These are phyloP conservation scores for Podaxis sp. DNA, from an alignment of 768 basidiomycete species.

Conservation along the genomic window DNA sequence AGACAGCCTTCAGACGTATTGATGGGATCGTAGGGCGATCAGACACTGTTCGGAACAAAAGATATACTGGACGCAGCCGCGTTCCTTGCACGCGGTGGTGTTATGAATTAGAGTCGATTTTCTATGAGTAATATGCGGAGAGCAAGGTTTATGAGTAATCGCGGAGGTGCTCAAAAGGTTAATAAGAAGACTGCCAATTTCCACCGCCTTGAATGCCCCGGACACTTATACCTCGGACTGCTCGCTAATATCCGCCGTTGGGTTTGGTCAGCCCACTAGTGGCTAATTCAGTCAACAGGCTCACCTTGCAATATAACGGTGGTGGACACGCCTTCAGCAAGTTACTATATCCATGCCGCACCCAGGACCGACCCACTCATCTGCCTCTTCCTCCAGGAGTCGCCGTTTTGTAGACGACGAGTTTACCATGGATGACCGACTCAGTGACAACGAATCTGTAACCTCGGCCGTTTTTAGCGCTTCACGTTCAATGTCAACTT, in stretches of 20 bases:
- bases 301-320: slow-evolving; percentile 3
- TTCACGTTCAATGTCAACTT: background rate
- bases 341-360: slow-evolving; percentile 4
- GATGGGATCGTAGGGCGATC: background rate
- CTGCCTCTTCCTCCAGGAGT: background rate
- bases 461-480: slow-evolving; percentile 9
- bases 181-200: background rate
- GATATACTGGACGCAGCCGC: background rate
- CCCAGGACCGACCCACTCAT: background rate
- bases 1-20: background rate
- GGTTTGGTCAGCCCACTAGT: slow-evolving; percentile 9
- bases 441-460: slow-evolving; percentile 8
- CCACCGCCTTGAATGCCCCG: background rate
- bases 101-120: background rate
- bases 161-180: background rate
- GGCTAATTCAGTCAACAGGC: slow-evolving; percentile 11
- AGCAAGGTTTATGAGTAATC: slow-evolving; percentile 6
- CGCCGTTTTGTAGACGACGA: slow-evolving; percentile 9
- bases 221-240: slow-evolving; percentile 2
- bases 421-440: slow-evolving; percentile 5
- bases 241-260: slow-evolving; percentile 12
- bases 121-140: background rate
- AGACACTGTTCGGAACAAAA: background rate
- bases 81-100: background rate
- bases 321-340: slow-evolving; percentile 1